Evolutionary conservation across 2,329 filamentous ascomycete species (phyloP).

Genomic region (Talaromyces pinophilus): DNA sequence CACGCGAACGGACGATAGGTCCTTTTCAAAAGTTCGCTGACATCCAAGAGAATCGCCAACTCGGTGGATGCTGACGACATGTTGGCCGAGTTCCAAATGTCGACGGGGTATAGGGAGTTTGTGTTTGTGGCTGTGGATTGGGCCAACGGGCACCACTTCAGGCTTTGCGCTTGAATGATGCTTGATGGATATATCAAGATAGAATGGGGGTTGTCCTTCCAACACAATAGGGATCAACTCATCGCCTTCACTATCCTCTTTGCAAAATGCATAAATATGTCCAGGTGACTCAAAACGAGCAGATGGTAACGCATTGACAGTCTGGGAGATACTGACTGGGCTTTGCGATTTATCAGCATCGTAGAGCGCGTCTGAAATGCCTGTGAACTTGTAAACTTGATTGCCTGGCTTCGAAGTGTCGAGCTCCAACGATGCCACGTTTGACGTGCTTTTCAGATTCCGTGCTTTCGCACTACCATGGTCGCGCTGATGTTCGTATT

Average conservation of each 20-base stretch:
- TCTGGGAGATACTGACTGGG: conserved; percentile 73
- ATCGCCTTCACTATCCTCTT: conserved; percentile 76
- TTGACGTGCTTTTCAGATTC: conserved; percentile 73
- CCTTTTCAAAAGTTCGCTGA: conserved; percentile 71
- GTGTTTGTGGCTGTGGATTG: conserved; percentile 73
- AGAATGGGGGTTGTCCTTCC: conserved; percentile 82
- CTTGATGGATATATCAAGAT: conserved; percentile 88
- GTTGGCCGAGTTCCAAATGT: conserved; percentile 82
- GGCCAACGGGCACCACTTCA: conserved; percentile 77
- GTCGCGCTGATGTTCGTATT: conserved; percentile 72
- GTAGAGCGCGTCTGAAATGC: conserved; percentile 84
- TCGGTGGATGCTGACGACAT: conserved; percentile 83
- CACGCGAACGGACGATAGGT: conserved; percentile 78
- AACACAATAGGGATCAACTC: conserved; percentile 86
- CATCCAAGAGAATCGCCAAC: conserved; percentile 87
- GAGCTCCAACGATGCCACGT: conserved; percentile 76
- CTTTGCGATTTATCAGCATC: conserved; percentile 68
- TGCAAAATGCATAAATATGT: conserved; percentile 94
- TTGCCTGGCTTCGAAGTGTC: conserved; percentile 80
- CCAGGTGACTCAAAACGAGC: conserved; percentile 82
- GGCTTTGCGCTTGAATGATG: conserved; percentile 79
- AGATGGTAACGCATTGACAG: conserved; percentile 78
- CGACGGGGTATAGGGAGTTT: conserved; percentile 81
- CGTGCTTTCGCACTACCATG: conserved; percentile 58
- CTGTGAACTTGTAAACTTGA: conserved; percentile 83